These are phyloP conservation scores for Calonectria hawksworthii DNA, from an alignment of 2,329 filamentous ascomycete species.

Conservation along the genomic window DNA sequence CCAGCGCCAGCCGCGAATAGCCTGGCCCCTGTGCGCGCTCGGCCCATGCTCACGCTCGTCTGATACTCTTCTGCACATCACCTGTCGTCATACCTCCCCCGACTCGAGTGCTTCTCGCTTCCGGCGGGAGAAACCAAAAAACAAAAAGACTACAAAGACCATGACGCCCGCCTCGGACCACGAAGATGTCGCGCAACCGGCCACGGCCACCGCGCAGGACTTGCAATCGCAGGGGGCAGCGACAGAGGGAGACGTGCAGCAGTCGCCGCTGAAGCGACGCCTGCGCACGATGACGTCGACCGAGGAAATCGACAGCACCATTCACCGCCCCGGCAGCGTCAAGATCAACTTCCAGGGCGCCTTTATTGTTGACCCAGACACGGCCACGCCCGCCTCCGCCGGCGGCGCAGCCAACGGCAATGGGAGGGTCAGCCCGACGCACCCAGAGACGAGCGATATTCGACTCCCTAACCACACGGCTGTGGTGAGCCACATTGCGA, in stretches of 20 bases:
- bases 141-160: constrained; percentile 7
- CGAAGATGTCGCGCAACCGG: constrained; percentile 34
- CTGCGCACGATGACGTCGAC: constrained; percentile 60
- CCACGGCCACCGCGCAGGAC: constrained; percentile 29
- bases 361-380: constrained; percentile 92
- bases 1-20: neutral
- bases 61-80: neutral
- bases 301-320: constrained; percentile 72
- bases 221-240: neutral
- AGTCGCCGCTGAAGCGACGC: constrained; percentile 37
- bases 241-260: constrained; percentile 22
- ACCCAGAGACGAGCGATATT: constrained; percentile 89
- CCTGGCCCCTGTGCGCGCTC: neutral
- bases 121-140: neutral
- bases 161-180: constrained; percentile 45
- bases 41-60: neutral
- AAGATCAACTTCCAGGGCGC: constrained; percentile 97
- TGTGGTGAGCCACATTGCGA: constrained; percentile 95
- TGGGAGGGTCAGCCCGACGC: constrained; percentile 62
- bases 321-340: constrained; percentile 78
- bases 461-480: constrained; percentile 95
- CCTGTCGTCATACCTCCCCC: constrained; percentile 3
- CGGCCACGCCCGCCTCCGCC: constrained; percentile 63
- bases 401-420: constrained; percentile 57
- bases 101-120: neutral